Evolutionary conservation across 345 rosid species (phyloP).

Genomic region (Laguncularia racemosa): DNA sequence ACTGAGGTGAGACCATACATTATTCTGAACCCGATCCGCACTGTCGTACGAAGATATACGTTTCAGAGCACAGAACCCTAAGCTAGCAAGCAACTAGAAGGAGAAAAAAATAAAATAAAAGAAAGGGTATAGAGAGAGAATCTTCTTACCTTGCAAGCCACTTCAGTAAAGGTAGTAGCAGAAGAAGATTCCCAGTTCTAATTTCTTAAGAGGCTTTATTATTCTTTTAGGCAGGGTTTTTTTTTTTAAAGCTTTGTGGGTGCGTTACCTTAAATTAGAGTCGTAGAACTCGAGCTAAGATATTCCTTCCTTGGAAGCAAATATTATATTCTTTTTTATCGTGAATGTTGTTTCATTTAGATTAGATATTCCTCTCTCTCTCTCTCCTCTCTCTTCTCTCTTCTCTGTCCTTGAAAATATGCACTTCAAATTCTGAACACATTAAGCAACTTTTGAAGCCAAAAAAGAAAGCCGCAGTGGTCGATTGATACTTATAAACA

Average conservation of each 20-base stretch:
- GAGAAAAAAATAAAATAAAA: background rate
- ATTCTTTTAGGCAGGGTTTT: constrained; percentile 15
- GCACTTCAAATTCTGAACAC: constrained; percentile 45
- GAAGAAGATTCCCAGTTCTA: constrained; percentile 57
- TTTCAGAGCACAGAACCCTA: background rate
- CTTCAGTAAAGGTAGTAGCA: constrained; percentile 65
- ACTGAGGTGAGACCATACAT: no score
- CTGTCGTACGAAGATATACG: no score
- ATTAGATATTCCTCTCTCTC: constrained; percentile 35
- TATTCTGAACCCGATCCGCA: no score
- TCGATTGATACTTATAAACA: constrained; percentile 29
- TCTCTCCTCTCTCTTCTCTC: constrained; percentile 4
- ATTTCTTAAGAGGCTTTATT: constrained; percentile 31
- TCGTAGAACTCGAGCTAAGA: constrained; percentile 77
- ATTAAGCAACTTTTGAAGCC: constrained; percentile 55
- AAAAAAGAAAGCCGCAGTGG: constrained; percentile 43
- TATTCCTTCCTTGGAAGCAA: constrained; percentile 59
- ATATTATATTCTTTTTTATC: constrained; percentile 38
- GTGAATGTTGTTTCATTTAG: constrained; percentile 22
- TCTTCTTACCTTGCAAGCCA: constrained; percentile 67
- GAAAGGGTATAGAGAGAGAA: constrained; percentile 24
- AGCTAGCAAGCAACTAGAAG: background rate
- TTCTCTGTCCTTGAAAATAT: constrained; percentile 11
- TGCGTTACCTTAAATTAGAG: constrained; percentile 60
- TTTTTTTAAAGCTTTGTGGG: constrained; percentile 28